Conservation (phyloP, 2,329 filamentous ascomycete species). For the Cyphellophora attinorum region DNA sequence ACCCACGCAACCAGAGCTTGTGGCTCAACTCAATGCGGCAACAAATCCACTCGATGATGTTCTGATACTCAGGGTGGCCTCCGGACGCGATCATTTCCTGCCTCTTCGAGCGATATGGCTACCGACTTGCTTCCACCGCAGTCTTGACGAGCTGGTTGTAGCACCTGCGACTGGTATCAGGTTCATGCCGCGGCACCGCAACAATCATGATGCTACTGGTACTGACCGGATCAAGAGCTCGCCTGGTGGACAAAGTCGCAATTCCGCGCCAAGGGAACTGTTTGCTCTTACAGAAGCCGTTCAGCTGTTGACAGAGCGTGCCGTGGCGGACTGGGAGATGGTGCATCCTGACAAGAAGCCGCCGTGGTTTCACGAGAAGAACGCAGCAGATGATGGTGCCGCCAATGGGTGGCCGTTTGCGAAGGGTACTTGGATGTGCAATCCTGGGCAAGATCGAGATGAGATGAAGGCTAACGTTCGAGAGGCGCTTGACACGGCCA, state of each 20-base stretch:
- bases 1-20: slow-evolving; percentile 30
- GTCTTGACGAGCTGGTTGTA: slow-evolving; percentile 77
- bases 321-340: slow-evolving; percentile 56
- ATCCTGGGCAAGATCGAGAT: slow-evolving; percentile 30
- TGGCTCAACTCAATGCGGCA: slow-evolving; percentile 63
- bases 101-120: slow-evolving; percentile 70
- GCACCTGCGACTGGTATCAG: slow-evolving; percentile 72
- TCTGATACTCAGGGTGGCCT: slow-evolving; percentile 70
- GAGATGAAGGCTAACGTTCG: slow-evolving; percentile 35
- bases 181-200: slow-evolving; percentile 46
- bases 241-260: slow-evolving; percentile 29
- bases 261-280: slow-evolving; percentile 78
- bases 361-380: slow-evolving; percentile 34
- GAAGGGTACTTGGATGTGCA: slow-evolving; percentile 37
- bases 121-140: slow-evolving; percentile 72
- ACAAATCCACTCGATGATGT: slow-evolving; percentile 67
- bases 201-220: slow-evolving; percentile 16
- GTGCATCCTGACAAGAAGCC: slow-evolving; percentile 33
- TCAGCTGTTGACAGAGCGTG: slow-evolving; percentile 48
- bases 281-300: slow-evolving; percentile 81
- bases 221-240: not conserved
- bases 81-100: slow-evolving; percentile 86
- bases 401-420: slow-evolving; percentile 47
- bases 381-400: slow-evolving; percentile 20
- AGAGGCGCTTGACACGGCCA: slow-evolving; percentile 65